These are phyloP conservation scores for Lasiodiplodia sp. DNA, from an alignment of 2,329 filamentous ascomycete genomes.

Conservation along the genomic window DNA sequence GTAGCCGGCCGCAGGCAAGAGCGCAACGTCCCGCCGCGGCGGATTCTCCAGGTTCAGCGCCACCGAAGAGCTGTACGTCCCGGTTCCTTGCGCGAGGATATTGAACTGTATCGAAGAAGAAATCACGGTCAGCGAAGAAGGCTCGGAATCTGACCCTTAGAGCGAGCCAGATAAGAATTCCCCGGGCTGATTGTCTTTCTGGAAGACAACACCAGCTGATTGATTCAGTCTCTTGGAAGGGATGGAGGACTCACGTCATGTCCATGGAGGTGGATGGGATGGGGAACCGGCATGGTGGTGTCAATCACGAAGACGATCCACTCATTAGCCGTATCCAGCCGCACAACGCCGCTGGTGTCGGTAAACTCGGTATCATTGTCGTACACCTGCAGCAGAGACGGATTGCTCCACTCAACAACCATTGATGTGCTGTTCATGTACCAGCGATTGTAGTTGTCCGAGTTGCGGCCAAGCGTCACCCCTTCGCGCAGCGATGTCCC, in stretches of 20 bases:
- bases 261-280: constrained; percentile 51
- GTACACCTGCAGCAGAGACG: constrained; percentile 46
- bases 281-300: constrained; percentile 43
- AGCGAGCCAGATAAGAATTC: too few species aligned
- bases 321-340: constrained; percentile 41
- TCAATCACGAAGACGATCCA: constrained; percentile 20
- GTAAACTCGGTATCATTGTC: constrained; percentile 37
- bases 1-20: constrained; percentile 43
- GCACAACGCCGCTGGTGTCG: constrained; percentile 38
- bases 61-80: constrained; percentile 40
- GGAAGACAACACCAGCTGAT: too few species aligned
- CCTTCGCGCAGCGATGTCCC: constrained; percentile 13
- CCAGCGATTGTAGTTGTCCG: constrained; percentile 48
- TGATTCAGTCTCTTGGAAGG: neutral
- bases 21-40: constrained; percentile 43
- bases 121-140: neutral
- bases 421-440: constrained; percentile 48
- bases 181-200: too few species aligned
- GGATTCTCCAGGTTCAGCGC: constrained; percentile 49
- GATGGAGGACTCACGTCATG: constrained; percentile 40
- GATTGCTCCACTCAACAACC: constrained; percentile 45
- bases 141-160: too few species aligned
- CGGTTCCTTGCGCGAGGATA: constrained; percentile 46
- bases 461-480: constrained; percentile 15
- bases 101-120: constrained; percentile 41